Evolutionary conservation across 2,329 filamentous ascomycete species (phyloP), one percentile per base, ranked within the genome.

Genomic region (Monosporascus sp.): DNA sequence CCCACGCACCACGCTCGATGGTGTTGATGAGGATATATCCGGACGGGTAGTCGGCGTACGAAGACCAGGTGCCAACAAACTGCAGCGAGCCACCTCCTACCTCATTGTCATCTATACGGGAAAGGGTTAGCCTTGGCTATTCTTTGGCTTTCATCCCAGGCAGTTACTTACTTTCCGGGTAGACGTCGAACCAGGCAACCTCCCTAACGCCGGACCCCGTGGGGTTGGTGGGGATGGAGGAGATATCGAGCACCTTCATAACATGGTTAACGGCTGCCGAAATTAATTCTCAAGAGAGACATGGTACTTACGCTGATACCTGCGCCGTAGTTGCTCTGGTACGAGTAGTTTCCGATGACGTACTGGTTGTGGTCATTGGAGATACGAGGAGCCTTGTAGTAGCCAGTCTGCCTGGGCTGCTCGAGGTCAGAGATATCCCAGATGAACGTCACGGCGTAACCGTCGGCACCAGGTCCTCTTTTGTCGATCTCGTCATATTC

Each of bases 1-100:
- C 65, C 61, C 74, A 76, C 2, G 69, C 68, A 52, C 74, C 74
- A 38, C 73, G 64, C 66, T 76, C 74, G 55, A 76, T 76, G 25
- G 70, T 74, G 63, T 76, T 76, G 54, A 77, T 63, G 51, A 76
- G 58, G 50, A 76, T 70, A 58, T 70, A 71, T 6, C 74, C 74
- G 50, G 65, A 70, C 54, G 66, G 64, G 62, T 75, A 76, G 59
- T 69, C 70, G 2, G 71, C 70, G 58, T 72, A 76, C 57, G 70
- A 68, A 49, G 65, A 70, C 74, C 73, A 76, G 34, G 71, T 72
- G 25, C 67, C 72, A 25, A 65, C 62, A 52, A 71, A 72, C 25
- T 66, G 64, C 44, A 65, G 51, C 36, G 61, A 54, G 38, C 64
- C 65, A 37, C 71, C 68, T 11, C 65, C 60, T 31, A 65, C 65